Evolutionary conservation across 2,329 filamentous ascomycete species (phyloP), one percentile per base, ranked within the genome.

Genomic region (Fusarium armeniacum): DNA sequence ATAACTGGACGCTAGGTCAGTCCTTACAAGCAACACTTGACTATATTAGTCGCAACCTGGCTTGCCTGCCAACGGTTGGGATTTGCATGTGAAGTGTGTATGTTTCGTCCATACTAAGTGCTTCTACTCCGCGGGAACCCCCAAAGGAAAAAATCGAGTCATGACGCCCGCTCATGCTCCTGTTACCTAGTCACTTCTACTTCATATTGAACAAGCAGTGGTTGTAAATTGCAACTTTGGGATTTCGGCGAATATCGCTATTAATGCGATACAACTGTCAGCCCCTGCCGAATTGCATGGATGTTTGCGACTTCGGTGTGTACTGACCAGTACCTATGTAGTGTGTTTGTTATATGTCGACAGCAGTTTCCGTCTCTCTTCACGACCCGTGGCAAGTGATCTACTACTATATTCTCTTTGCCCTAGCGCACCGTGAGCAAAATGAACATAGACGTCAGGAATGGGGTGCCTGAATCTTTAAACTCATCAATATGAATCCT

Each of bases 251-350:
- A 38, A 56, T 24, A 44, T 22, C 22, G 28, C 24, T 12, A 24
- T 30, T 26, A 32, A 60, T 38, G 40, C 45, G 32, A 35, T 50
- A 40, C 24, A 45, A 24, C 41, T 43, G 32, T 20, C 33, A 24
- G 24, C 22, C 33, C 44, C n/a, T 35, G 6, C 44, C 12, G 18
- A 63, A 40, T 16, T 64, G 24, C 38, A 65, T 28, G n/a, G 35
- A 55, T 57, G 22, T 45, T 53, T 67, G 62, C 69, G 58, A 67
- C 44, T 58, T 71, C 67, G 60, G 67, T 53, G 59, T 15, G 67
- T 51, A 62, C 16, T 43, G 49, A 22, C 32, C 22, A 38, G 62
- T 20, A 20, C 20, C 20, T 20, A 20, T 20, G 20, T 64, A 52
- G 73, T 49, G 64, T 62, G 47, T 44, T n/a, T 18, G 9, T 55